Evolutionary conservation across 176 grass and related monocot genomes (phyloP), one percentile per base, ranked within the genome.

Genomic region (Avena sativa): DNA sequence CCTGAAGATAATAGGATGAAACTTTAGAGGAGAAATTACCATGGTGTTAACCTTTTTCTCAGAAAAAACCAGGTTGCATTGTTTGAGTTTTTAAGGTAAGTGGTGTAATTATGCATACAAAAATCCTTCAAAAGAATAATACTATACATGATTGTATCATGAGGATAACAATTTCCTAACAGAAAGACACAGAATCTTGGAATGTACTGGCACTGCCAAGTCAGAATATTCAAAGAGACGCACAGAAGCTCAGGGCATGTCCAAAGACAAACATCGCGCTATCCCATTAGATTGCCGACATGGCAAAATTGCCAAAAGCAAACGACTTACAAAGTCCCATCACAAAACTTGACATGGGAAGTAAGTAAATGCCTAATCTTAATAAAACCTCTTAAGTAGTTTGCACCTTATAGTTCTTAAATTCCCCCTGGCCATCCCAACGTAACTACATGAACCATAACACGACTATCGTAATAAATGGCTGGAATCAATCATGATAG

Each of bases 1-100:
- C 79, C 94, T 99, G 87, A 48, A 91, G 70, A 92, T 9, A 78
- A 26, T 34, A 71, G 76, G 74, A 58, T 32, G 14, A 50, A 64
- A 15, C 60, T 76, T 80, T 56, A 89, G 23, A 78, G 84, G 52
- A 19, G n/a, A 28, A 32, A 11, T 43, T 11, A 36, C 4, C 47
- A 40, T 78, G 57, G 60, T 36, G 66, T 26, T 64, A 52, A 32
- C 12, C 16, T 47, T 85, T 64, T 79, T 19, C n/a, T 65, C 19
- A 64, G 15, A 6, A 21, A 81, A 43, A 43, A 71, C 2, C 26
- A 13, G 64, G 34, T 78, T 49, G 70, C 50, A 52, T 49, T 68
- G 79, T 23, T 78, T 32, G 57, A 48, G 23, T 25, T 1, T 56
- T 59, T 71, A 25, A 40, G 71, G 34, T 64, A 43, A 75, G 40